Base-by-base conservation (phyloP, 106 monocot genomes). In the Dioscorea alata region DNA sequence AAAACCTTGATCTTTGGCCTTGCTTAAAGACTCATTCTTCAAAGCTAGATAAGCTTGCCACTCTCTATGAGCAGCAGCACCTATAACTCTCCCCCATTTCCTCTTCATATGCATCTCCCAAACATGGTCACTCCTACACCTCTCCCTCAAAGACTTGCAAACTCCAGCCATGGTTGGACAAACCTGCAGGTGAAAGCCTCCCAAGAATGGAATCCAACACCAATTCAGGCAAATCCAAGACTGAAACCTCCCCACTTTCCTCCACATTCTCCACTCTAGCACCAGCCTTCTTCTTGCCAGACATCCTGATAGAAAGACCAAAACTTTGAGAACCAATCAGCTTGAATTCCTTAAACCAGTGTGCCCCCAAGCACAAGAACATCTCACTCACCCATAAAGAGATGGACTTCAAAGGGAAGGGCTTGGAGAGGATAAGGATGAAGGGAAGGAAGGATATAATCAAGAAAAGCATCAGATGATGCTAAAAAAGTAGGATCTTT, bases 141-240 rank as follows among this genome's bases (percentile, higher is more conserved):
- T 90, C 2, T 83, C 78, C 70, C 78, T 69, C 57, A 94, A 23
- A 15, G 74, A 76, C 42, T 59, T 83, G 63, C 88, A 85, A 2
- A 90, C 94, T 10, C 78, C 69, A 23, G 85, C 81, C 83, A 94
- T 81, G 75, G 57, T 84, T 84, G 19, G 70, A 72, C 66, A 94
- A 54, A 24, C 76, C 83, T 2, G 75, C 64, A 0, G 90, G 94
- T 0, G 85, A 60, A 5, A 94, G 85, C 74, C 77, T 83, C 73
- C 74, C 78, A 14, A 94, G 80, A 66, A 94, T 78, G 57, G 70
- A 58, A 18, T 95, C 91, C 69, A 95, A 42, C 16, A 85, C 74
- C 75, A 95, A 57, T 33, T 91, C 91, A 17, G 94, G 94, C 85
- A 95, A 64, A 63, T 95, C 94, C 19, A 95, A 31, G 21, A 94